These are phyloP conservation scores for Pseudogymnoascus pannorum DNA, from an alignment of 2,329 filamentous ascomycete species.

Conservation along the genomic window DNA sequence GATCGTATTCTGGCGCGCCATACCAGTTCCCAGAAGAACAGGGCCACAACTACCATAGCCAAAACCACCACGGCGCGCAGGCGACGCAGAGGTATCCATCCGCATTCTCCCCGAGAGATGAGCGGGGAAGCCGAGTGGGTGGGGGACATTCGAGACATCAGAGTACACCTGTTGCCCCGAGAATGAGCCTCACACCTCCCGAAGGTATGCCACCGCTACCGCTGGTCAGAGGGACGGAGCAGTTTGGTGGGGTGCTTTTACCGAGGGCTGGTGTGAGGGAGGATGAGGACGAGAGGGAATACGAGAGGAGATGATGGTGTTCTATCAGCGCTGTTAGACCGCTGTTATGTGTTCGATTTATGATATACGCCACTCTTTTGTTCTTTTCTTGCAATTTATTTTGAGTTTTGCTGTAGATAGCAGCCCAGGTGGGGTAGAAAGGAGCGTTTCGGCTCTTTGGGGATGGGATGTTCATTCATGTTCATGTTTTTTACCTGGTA, in stretches of 20 bases:
- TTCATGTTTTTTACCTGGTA: no score
- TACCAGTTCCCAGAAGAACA: not conserved
- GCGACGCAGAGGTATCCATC: not conserved
- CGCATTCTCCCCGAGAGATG: not conserved
- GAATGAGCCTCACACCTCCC: not conserved
- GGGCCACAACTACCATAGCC: no score
- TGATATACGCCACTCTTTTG: not conserved
- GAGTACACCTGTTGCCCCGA: not conserved
- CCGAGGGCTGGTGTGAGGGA: not conserved
- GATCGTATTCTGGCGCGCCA: not conserved
- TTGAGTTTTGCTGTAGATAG: not conserved
- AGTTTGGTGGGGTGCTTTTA: not conserved
- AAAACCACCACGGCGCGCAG: not conserved
- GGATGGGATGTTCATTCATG: not conserved
- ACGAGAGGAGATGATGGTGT: not conserved
- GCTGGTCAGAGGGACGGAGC: not conserved
- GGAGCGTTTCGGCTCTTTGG: not conserved
- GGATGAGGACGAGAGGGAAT: not conserved
- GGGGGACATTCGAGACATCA: not conserved
- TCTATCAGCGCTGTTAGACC: not conserved
- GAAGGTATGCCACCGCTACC: not conserved
- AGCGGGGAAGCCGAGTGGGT: not conserved
- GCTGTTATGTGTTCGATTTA: not conserved
- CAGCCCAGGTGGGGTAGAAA: no score
- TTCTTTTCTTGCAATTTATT: not conserved